Base-by-base conservation (phyloP, 2,329 filamentous ascomycete species). In the Meredithiella fracta region DNA sequence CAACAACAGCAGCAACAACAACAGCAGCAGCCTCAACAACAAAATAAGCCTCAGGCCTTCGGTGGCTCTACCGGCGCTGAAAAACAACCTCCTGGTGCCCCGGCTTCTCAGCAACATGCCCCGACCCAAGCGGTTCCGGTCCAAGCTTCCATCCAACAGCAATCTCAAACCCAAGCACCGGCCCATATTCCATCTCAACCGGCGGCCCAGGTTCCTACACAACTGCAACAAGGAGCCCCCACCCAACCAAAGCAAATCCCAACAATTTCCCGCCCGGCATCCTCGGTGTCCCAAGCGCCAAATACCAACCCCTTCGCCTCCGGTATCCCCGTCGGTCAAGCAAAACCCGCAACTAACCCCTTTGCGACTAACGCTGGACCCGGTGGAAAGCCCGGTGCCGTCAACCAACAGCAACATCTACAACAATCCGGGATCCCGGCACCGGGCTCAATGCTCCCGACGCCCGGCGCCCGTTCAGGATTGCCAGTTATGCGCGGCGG, bases 401-500 rank as follows among this genome's bases (percentile, higher is more conserved):
- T 25, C 57, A n/a, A 15, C 58, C 51, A 22, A 51, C 25, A 26
- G 22, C 49, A 9, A 37, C 22, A 22, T 9, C 14, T 15, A 25
- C 49, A 20, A 5, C 49, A 17, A 47, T 22, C n/a, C 15, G 20
- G n/a, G 6, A 17, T n/a, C 14, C 15, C n/a, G 15, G 25, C 22
- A 14, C 38, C 47, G 20, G 49, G 23, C n/a, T 51, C 57, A n/a
- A 50, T 53, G 25, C 38, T 55, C 9, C 50, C 57, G 15, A 51
- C 38, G 11, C 53, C 53, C 9, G 50, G 52, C 2, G 47, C 17
- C 23, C 60, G 61, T 3, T 63, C 60, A n/a, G 65, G 68, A 3
- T 68, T 73, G 14, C 70, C 70, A 0, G 67, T 72, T 63, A 68
- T 69, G 34, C 66, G 70, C 29, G 69, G 70, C 7, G 70, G 69